A percentile compares a stretch with the other conserved stretches of the same genome.
Conservation (phyloP, 345 rosid species). For the Sisymbrium irio region DNA sequence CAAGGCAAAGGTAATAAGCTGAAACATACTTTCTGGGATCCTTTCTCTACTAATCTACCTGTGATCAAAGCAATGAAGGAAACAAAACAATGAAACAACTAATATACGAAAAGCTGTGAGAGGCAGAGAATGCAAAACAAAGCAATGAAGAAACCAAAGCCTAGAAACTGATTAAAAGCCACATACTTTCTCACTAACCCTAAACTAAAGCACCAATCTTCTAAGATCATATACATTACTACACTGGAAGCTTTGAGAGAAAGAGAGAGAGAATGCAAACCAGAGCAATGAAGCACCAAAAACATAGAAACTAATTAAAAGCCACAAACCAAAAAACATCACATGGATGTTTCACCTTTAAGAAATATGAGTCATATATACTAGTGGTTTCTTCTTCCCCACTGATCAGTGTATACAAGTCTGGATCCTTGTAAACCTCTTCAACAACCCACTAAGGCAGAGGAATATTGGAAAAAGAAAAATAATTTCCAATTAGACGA, state of each 20-base stretch:
- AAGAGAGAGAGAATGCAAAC: slow-evolving; percentile 35
- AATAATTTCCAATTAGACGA: not conserved
- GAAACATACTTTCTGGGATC: too few species aligned
- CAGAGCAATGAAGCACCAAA: too few species aligned
- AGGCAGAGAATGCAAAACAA: too few species aligned
- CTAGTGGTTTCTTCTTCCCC: slow-evolving; percentile 96
- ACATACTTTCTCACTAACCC: not conserved
- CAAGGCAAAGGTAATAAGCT: too few species aligned
- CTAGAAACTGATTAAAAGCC: not conserved
- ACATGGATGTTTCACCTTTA: slow-evolving; percentile 83
- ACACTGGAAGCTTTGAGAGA: not conserved
- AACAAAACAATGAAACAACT: too few species aligned
- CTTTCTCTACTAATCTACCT: too few species aligned
- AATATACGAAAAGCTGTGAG: not conserved
- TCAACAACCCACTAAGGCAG: slow-evolving; percentile 87
- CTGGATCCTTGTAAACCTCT: slow-evolving; percentile 65
- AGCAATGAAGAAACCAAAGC: too few species aligned
- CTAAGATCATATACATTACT: not conserved
- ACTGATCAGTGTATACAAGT: slow-evolving; percentile 98
- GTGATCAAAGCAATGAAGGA: too few species aligned
- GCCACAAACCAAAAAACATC: slow-evolving; percentile 88
- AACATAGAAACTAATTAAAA: too few species aligned
- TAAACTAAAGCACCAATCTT: not conserved
- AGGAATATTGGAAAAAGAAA: slow-evolving; percentile 56
- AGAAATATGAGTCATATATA: slow-evolving; percentile 74